These are phyloP conservation scores for Phytophthora macrochlamydospora DNA, from an alignment of 352 stramenopile species.

Conservation along the genomic window DNA sequence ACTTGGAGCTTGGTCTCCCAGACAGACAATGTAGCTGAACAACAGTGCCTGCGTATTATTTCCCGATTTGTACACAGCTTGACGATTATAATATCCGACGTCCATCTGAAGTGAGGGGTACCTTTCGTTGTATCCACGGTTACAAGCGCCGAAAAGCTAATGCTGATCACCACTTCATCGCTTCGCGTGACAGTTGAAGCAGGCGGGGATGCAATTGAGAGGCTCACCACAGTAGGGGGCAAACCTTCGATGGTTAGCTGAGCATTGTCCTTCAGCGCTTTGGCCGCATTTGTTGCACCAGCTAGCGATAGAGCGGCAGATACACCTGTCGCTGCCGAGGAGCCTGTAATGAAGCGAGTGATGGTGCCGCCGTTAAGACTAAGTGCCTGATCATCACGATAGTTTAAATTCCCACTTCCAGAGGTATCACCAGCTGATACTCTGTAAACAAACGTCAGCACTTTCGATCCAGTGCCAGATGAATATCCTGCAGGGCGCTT, in stretches of 20 bases:
- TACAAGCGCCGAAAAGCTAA: slow-evolving; percentile 72
- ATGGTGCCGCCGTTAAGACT: slow-evolving; percentile 76
- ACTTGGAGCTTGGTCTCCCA: slow-evolving; percentile 54
- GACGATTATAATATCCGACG: slow-evolving; percentile 65
- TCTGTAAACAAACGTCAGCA: slow-evolving; percentile 76
- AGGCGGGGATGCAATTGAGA: slow-evolving; percentile 44
- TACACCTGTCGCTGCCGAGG: slow-evolving; percentile 1
- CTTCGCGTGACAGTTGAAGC: slow-evolving; percentile 47
- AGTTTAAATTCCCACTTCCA: slow-evolving; percentile 63
- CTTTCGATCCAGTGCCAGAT: slow-evolving; percentile 62
- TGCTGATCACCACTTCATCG: slow-evolving; percentile 52
- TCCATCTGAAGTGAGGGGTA: slow-evolving; percentile 53
- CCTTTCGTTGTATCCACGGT: slow-evolving; percentile 61
- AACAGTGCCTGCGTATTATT: slow-evolving; percentile 49
- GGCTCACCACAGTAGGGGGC: slow-evolving; percentile 45
- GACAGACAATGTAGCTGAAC: slow-evolving; percentile 70
- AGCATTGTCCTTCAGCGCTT: slow-evolving; percentile 53
- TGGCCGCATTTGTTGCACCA: slow-evolving; percentile 35
- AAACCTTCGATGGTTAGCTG: slow-evolving; percentile 59
- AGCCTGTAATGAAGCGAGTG: slow-evolving; percentile 31
- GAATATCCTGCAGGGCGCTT: slow-evolving; percentile 72
- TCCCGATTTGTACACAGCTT: slow-evolving; percentile 65
- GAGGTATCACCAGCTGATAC: slow-evolving; percentile 66
- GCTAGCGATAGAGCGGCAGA: slow-evolving; percentile 48
- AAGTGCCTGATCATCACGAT: slow-evolving; percentile 61